Evolutionary conservation across 2,329 filamentous ascomycete species (phyloP).

Genomic region (Epichloe sp.): DNA sequence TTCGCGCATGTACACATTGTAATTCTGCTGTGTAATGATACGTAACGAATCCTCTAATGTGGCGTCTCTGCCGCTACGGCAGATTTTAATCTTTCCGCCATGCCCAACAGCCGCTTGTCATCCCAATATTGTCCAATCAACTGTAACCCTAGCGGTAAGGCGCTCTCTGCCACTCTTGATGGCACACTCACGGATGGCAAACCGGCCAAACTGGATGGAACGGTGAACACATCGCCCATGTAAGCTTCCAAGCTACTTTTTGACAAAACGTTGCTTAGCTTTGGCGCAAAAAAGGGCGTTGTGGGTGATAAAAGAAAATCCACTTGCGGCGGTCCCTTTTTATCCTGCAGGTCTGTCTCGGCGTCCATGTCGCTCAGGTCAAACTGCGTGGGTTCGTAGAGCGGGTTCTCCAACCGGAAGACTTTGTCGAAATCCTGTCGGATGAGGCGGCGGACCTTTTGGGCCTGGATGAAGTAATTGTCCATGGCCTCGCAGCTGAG

Average conservation of each 20-base stretch:
- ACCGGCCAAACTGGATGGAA: conserved; percentile 85
- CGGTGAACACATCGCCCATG: conserved; percentile 90
- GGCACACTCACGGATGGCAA: conserved; percentile 82
- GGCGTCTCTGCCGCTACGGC: conserved; percentile 21
- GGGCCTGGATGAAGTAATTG: conserved; percentile 93
- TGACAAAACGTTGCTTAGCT: conserved; percentile 40
- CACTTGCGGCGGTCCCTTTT: conserved; percentile 49
- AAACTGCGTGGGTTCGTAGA: conserved; percentile 41
- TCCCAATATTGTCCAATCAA: conserved; percentile 73
- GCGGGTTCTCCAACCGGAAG: conserved; percentile 57
- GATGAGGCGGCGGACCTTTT: conserved; percentile 72
- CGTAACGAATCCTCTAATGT: background rate
- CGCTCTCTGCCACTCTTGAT: conserved; percentile 18
- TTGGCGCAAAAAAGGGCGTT: conserved; percentile 65
- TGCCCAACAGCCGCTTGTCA: conserved; percentile 48
- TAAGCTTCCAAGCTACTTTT: conserved; percentile 60
- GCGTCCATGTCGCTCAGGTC: conserved; percentile 49
- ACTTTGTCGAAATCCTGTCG: conserved; percentile 75
- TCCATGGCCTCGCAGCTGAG: conserved; percentile 83
- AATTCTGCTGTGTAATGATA: background rate
- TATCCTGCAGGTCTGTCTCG: conserved; percentile 35
- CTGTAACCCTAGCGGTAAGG: conserved; percentile 46
- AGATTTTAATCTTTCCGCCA: conserved; percentile 30
- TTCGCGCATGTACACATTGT: no score
- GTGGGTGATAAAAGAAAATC: conserved; percentile 85